Evolutionary conservation across 179 eudicot genomes (phyloP).

Genomic region (Beta macrorhiza): DNA sequence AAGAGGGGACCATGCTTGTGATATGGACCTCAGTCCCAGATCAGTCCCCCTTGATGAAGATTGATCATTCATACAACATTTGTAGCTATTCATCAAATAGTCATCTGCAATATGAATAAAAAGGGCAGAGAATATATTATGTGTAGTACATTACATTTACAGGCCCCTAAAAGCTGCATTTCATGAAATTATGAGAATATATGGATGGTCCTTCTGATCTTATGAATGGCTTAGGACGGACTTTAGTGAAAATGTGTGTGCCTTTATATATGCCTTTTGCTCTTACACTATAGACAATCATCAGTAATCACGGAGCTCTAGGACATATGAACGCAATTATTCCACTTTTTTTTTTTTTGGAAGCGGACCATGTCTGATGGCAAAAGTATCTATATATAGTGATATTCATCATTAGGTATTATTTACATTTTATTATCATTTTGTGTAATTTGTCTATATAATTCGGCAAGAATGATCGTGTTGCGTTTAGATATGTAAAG

Average conservation of each 20-base stretch:
- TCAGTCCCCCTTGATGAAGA: constrained; percentile 1
- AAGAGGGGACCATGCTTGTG: constrained; percentile 18
- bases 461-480: too few species aligned
- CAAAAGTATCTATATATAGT: too few species aligned
- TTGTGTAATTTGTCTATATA: too few species aligned
- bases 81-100: constrained; percentile 20
- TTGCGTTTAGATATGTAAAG: too few species aligned
- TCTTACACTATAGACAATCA: not conserved
- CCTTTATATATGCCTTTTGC: constrained; percentile 18
- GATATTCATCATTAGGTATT: too few species aligned
- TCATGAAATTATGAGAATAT: constrained; percentile 13
- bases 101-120: constrained; percentile 23
- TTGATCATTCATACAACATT: constrained; percentile 5
- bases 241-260: constrained; percentile 12
- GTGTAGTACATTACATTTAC: constrained; percentile 4
- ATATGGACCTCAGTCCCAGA: not conserved
- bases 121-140: constrained; percentile 2
- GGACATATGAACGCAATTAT: not conserved
- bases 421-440: too few species aligned
- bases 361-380: too few species aligned
- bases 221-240: not conserved
- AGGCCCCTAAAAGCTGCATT: constrained; percentile 20
- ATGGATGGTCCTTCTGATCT: constrained; percentile 11
- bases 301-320: not conserved
- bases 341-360: not conserved